Base-by-base conservation (phyloP, 1,284 basidiomycete genomes). In the Marasmius fiardii region DNA sequence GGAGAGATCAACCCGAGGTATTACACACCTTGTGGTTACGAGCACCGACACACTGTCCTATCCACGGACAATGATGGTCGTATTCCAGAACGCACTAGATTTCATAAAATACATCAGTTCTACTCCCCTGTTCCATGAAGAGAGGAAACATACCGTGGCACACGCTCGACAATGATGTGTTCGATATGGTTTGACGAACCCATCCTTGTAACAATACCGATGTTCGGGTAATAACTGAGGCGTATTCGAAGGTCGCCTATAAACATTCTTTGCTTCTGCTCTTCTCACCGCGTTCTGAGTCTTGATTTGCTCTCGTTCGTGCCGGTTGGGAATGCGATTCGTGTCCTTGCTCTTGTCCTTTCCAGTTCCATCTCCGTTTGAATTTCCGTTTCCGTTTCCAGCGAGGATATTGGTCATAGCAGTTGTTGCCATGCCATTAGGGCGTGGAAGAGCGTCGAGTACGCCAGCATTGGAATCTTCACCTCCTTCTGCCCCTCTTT, bases 41-140 rank as follows among this genome's bases (percentile, higher is more conserved):
- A 3, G 89, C 90, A 10, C 91, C 91, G 7, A 93, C 89, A 63
- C 90, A 93, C 61, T 90, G 88, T 26, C 89, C 90, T 51, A 93
- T 85, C 90, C 90, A 86, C 53, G 86, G 86, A 68, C 86, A 88
- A 64, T 92, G 89, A 69, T 92, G 89, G 64, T 92, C 89, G 66
- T 84, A 91, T 64, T 82, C 82, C 50, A 90, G 67, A 0, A 91
- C 77, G 64, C 88, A 91, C 76, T 87, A 62, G 8, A 31, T 4
- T 4, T 10, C 28, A 31, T n/a, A n/a, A n/a, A n/a, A n/a, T n/a
- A n/a, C n/a, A n/a, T n/a, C n/a, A n/a, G n/a, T n/a, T n/a, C n/a
- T n/a, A n/a, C n/a, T n/a, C n/a, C n/a, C n/a, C n/a, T n/a, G n/a
- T n/a, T n/a, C n/a, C n/a, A n/a, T n/a, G n/a, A n/a, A n/a, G n/a